Evolutionary conservation across 1,284 basidiomycete genomes (phyloP).

Genomic region (Trametes pubescens): DNA sequence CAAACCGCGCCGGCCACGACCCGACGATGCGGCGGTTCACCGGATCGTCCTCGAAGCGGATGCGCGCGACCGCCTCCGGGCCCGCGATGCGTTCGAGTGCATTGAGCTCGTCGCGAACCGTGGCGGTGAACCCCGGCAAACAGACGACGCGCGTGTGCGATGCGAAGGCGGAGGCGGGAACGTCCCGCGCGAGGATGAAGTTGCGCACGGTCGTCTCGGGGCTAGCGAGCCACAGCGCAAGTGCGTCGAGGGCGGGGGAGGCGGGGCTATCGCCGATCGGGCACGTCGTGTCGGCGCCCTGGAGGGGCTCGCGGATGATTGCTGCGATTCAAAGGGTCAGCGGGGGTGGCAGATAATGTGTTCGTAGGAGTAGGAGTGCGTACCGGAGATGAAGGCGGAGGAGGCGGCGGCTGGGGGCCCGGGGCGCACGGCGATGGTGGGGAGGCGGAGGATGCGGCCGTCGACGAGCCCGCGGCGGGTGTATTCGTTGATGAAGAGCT

Average conservation of each 20-base stretch:
- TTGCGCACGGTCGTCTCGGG: slow-evolving; percentile 64
- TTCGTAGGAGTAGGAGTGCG: slow-evolving; percentile 7
- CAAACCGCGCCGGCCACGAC: slow-evolving; percentile 57
- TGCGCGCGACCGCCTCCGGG: slow-evolving; percentile 46
- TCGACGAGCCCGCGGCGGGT: slow-evolving; percentile 68
- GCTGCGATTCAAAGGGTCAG: slow-evolving; percentile 41
- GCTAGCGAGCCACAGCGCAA: slow-evolving; percentile 62
- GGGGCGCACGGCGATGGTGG: slow-evolving; percentile 68
- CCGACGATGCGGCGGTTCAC: slow-evolving; percentile 52
- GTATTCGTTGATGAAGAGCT: slow-evolving; percentile 71
- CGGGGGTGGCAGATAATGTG: background rate
- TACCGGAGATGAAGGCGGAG: slow-evolving; percentile 65
- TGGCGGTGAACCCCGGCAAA: slow-evolving; percentile 58
- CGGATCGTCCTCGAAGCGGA: slow-evolving; percentile 54
- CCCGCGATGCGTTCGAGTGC: slow-evolving; percentile 54
- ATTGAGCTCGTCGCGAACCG: slow-evolving; percentile 53
- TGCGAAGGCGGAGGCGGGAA: slow-evolving; percentile 54
- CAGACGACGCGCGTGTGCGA: slow-evolving; percentile 61
- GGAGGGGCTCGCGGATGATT: slow-evolving; percentile 69
- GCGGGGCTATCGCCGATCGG: slow-evolving; percentile 58
- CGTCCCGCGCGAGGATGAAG: slow-evolving; percentile 60
- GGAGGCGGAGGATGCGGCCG: slow-evolving; percentile 67
- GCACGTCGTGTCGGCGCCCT: slow-evolving; percentile 59
- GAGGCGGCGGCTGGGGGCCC: slow-evolving; percentile 65
- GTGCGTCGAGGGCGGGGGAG: slow-evolving; percentile 50